These are phyloP conservation scores for Tetracentron sinense DNA, from an alignment of 164 flowering plant genomes.

Conservation along the genomic window DNA sequence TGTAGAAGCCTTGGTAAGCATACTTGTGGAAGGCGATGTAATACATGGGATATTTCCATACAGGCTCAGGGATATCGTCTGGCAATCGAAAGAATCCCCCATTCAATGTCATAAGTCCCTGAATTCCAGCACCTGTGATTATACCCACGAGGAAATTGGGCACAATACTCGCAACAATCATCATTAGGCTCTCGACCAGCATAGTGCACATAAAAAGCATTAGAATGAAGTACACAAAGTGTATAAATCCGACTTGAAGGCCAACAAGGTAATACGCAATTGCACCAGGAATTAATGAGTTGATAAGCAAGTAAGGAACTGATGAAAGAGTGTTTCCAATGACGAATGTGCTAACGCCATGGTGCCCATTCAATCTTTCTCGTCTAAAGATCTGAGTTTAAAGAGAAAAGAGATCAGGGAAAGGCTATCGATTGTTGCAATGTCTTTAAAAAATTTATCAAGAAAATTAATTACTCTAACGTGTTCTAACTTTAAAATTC, in stretches of 20 bases:
- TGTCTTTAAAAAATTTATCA: too few relatives aligned
- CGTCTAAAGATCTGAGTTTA: constrained; percentile 34
- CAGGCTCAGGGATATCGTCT: constrained; percentile 46
- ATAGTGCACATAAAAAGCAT: constrained; percentile 32
- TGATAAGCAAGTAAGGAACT: constrained; percentile 40
- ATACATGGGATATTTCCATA: too few relatives aligned
- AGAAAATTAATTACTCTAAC: too few relatives aligned
- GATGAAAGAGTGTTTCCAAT: constrained; percentile 55
- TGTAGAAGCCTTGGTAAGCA: constrained; percentile 42
- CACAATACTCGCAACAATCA: constrained; percentile 56
- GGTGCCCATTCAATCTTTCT: constrained; percentile 62
- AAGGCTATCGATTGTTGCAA: too few relatives aligned
- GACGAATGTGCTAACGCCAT: constrained; percentile 45
- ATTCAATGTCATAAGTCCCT: constrained; percentile 46
- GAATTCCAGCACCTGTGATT: constrained; percentile 54
- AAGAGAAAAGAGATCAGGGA: too few relatives aligned
- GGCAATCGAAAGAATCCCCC: constrained; percentile 55
- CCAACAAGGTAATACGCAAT: constrained; percentile 41
- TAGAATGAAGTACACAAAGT: constrained; percentile 36
- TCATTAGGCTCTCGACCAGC: constrained; percentile 65
- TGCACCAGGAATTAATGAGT: constrained; percentile 44
- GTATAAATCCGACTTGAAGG: constrained; percentile 31
- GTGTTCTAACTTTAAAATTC: too few relatives aligned
- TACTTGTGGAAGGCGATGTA: constrained; percentile 53
- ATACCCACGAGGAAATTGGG: constrained; percentile 64